Conservation (phyloP, 2,329 filamentous ascomycete genomes). For the Phaeosphaeria sp. region DNA sequence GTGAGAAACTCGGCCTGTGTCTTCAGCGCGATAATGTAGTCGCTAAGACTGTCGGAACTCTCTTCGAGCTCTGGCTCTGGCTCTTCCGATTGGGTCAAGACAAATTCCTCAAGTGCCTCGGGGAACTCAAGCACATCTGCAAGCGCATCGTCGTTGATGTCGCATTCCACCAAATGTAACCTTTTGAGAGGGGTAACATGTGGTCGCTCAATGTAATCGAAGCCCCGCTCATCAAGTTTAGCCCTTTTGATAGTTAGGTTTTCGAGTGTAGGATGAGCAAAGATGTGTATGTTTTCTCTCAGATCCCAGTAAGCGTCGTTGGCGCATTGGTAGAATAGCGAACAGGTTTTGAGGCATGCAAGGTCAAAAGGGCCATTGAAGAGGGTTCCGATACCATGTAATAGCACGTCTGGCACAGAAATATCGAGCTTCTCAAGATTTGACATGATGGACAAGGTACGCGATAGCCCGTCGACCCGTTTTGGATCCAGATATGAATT, state of each 20-base stretch:
- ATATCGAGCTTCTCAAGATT: constrained; percentile 43
- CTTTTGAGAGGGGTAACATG: constrained; percentile 36
- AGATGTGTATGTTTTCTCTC: constrained; percentile 45
- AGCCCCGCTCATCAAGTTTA: constrained; percentile 39
- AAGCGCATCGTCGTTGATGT: constrained; percentile 41
- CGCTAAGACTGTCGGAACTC: constrained; percentile 39
- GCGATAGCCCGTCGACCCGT: constrained; percentile 37
- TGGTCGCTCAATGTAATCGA: constrained; percentile 39
- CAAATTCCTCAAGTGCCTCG: constrained; percentile 38
- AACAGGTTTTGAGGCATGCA: constrained; percentile 39
- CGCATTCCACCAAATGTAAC: constrained; percentile 39
- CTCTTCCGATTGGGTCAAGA: constrained; percentile 41
- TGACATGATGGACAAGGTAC: constrained; percentile 41
- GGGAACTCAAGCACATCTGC: constrained; percentile 40
- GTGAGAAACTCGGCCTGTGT: constrained; percentile 36
- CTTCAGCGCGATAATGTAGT: constrained; percentile 38
- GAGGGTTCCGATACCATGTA: constrained; percentile 38
- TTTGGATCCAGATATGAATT: constrained; percentile 30
- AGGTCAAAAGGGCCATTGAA: constrained; percentile 45
- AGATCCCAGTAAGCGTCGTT: constrained; percentile 43
- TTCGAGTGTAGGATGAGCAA: constrained; percentile 39
- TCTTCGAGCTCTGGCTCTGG: constrained; percentile 40
- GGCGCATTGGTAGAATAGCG: constrained; percentile 40
- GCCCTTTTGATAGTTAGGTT: constrained; percentile 36
- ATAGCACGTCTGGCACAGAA: constrained; percentile 34